These are phyloP conservation scores for Castanea crenata DNA, from an alignment of 306 rosid species.

Conservation along the genomic window DNA sequence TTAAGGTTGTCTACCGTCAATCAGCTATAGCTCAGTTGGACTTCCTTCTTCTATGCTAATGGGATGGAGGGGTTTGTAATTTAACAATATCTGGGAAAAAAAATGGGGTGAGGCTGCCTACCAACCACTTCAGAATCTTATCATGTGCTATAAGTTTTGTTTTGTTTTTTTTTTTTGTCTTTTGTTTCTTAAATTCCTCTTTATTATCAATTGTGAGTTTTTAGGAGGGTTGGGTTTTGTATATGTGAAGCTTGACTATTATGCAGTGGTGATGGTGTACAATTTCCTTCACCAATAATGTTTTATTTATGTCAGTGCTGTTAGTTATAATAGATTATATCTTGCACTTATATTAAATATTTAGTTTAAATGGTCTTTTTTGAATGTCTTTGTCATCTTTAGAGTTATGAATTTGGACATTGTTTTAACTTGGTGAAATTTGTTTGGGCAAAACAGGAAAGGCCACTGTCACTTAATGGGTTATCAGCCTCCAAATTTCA, in stretches of 20 bases:
- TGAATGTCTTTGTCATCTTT: slow-evolving; percentile 1
- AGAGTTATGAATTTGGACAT: slow-evolving; percentile 8
- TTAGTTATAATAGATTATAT: not conserved
- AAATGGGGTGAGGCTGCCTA: too few relatives aligned
- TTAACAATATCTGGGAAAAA: too few relatives aligned
- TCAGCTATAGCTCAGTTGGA: too few relatives aligned
- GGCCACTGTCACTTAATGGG: slow-evolving; percentile 74
- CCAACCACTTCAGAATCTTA: too few relatives aligned
- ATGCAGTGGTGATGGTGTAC: not conserved
- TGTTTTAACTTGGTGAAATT: slow-evolving; percentile 28
- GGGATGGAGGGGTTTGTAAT: too few relatives aligned
- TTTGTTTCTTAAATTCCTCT: not conserved
- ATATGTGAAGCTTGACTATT: not conserved
- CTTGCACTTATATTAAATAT: not conserved
- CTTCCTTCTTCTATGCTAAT: too few relatives aligned
- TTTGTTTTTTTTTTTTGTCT: not conserved
- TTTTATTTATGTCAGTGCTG: not conserved
- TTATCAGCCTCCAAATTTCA: slow-evolving; percentile 41
- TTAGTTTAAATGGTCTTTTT: not conserved
- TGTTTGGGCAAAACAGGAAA: slow-evolving; percentile 67
- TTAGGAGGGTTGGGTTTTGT: not conserved
- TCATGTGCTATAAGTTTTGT: not conserved
- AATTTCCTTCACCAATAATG: not conserved
- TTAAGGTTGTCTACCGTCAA: too few relatives aligned
- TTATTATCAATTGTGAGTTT: not conserved